Evolutionary conservation across 108 stramenopile genomes (phyloP), one percentile per base, ranked within the genome.

Genomic region (Cyclotella atomus): DNA sequence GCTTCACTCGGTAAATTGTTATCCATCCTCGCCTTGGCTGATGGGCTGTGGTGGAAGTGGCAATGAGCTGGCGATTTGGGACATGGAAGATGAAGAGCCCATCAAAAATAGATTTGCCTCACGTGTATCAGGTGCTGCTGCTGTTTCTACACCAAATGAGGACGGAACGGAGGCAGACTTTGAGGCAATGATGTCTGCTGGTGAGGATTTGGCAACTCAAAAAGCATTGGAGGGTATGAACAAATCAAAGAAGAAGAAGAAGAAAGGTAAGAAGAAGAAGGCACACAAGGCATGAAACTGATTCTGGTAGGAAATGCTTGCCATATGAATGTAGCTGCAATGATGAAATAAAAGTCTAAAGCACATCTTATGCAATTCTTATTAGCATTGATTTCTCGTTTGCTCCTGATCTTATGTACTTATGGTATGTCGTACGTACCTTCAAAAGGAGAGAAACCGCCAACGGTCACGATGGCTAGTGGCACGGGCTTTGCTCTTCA

Each of bases 11-110:
- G 75, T 94, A 28, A 67, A 73, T 9, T 98, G 95, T 65, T 92
- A 96, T 66, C 90, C 88, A 21, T 94, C 96, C 21, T 71, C 89
- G 53, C 93, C 93, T 53, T 95, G 89, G 88, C 71, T 99, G 15
- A 56, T 97, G 54, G 96, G 90, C 12, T 91, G 93, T 59, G 98
- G 89, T 21, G 98, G 98, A 21, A 75, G 84, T 65, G 92, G 93
- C 10, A 96, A 97, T 70, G 83, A 90, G 66, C 73, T 97, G 56
- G 93, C 97, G 2, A 70, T 99, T 19, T 99, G 98, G 98, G 97
- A 99, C 61, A 78, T 96, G 75, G 73, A 77, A 34, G 59, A 77
- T 10, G 96, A 96, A 30, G 88, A 84, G 28, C 43, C 82, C 17
- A 77, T 96, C 53, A 88, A 87, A 68, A 83, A 88, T 65, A 81